Evolutionary conservation across 257 asterid species (phyloP).

Genomic region (Ophiorrhiza pumila): DNA sequence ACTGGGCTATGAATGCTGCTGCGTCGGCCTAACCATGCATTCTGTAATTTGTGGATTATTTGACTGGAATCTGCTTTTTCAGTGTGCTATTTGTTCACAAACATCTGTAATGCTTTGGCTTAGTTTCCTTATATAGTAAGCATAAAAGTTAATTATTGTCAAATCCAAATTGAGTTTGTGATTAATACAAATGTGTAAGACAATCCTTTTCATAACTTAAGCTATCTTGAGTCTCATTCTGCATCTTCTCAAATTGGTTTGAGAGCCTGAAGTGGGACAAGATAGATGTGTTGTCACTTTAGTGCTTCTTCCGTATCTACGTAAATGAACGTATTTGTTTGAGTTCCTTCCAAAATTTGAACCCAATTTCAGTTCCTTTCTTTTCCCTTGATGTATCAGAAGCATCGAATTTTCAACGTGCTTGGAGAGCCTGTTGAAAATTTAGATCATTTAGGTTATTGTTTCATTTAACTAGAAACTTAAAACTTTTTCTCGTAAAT

Average conservation of each 20-base stretch:
- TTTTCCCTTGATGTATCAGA: too few species aligned
- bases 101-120: too few species aligned
- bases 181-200: background rate
- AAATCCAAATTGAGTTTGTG: background rate
- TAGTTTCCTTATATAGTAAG: background rate
- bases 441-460: background rate
- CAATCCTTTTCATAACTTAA: background rate
- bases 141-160: background rate
- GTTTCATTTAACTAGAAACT: background rate
- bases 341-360: too few species aligned
- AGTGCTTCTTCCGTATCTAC: background rate
- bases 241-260: background rate
- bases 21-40: background rate
- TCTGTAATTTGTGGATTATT: background rate
- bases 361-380: background rate
- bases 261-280: background rate
- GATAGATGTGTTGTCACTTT: background rate
- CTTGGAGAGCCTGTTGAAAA: too few species aligned
- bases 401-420: too few species aligned
- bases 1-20: background rate
- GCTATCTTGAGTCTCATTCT: background rate
- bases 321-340: background rate
- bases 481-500: constrained; percentile 5
- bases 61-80: background rate
- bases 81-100: background rate